These are phyloP conservation scores for Magnaporthiopsis poae DNA, from an alignment of 2,329 filamentous ascomycete genomes.

Conservation along the genomic window DNA sequence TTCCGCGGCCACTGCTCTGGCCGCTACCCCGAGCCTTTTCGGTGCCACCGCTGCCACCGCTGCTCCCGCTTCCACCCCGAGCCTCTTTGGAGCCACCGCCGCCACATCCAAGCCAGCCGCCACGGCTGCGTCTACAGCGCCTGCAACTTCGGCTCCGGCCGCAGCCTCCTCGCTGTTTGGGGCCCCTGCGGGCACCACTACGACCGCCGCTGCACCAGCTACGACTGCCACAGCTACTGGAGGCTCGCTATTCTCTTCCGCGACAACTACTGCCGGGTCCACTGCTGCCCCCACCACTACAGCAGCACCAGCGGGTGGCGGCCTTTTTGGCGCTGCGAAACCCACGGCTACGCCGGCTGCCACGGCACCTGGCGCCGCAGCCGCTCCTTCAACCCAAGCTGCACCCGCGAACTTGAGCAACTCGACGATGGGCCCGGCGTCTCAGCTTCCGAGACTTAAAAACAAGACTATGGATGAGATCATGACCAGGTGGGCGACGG, in stretches of 20 bases:
- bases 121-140: slow-evolving; percentile 6
- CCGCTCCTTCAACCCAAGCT: slow-evolving; percentile 8
- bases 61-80: not conserved
- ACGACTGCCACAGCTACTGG: not conserved
- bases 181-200: not conserved
- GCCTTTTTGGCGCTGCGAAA: slow-evolving; percentile 23
- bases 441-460: slow-evolving; percentile 81
- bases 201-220: slow-evolving; percentile 4
- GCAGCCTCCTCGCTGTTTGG: slow-evolving; percentile 8
- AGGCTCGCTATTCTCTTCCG: not conserved
- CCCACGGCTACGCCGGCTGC: slow-evolving; percentile 12
- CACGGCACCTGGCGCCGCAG: slow-evolving; percentile 10
- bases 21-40: not conserved
- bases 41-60: slow-evolving; percentile 4
- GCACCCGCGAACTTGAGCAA: slow-evolving; percentile 43
- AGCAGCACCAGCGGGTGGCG: slow-evolving; percentile 10
- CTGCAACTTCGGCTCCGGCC: slow-evolving; percentile 5
- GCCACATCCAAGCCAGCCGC: slow-evolving; percentile 5
- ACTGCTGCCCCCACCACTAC: slow-evolving; percentile 1
- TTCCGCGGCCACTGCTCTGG: not conserved
- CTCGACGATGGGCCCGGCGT: slow-evolving; percentile 71
- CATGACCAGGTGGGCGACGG: slow-evolving; percentile 90
- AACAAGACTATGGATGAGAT: slow-evolving; percentile 99
- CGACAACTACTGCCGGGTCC: not conserved
- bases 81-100: slow-evolving; percentile 6